Percentiles rank a stretch among this genome's conserved stretches.
phyloP scores from a whole-genome alignment of 345 rosid species.

The Sapria himalayana region DNA sequence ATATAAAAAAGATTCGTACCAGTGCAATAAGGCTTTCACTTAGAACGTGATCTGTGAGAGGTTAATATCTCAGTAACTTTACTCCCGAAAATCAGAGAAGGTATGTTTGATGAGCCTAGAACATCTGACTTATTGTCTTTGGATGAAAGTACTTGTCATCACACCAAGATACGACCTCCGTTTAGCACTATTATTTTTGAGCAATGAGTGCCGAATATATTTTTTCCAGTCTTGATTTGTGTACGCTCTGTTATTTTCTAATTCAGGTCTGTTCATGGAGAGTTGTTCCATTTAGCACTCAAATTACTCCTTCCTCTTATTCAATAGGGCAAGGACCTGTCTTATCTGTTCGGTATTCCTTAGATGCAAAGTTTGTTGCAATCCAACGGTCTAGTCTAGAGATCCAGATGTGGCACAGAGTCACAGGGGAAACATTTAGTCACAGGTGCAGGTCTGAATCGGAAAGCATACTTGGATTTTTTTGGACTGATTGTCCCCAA shows the following conservation, averaged over 20 bases:
- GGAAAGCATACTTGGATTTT: slow-evolving; percentile 73
- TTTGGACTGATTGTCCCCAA: slow-evolving; percentile 85
- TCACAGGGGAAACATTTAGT: slow-evolving; percentile 38
- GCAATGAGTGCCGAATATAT: too few relatives aligned
- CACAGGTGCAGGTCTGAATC: slow-evolving; percentile 56
- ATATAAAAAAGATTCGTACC: too few relatives aligned
- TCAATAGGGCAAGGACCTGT: slow-evolving; percentile 66
- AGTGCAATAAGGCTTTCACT: too few relatives aligned
- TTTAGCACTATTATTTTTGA: too few relatives aligned
- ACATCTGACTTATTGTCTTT: too few relatives aligned
- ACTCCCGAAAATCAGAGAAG: too few relatives aligned
- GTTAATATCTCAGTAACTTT: too few relatives aligned
- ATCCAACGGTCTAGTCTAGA: slow-evolving; percentile 58
- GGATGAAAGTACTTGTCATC: too few relatives aligned
- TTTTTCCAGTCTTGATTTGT: too few relatives aligned
- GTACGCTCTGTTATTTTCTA: slow-evolving; percentile 3
- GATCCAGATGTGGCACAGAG: slow-evolving; percentile 56
- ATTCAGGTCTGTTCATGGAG: slow-evolving; percentile 72
- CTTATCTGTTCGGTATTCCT: slow-evolving; percentile 51
- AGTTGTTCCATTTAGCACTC: slow-evolving; percentile 45
- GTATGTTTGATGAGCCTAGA: too few relatives aligned
- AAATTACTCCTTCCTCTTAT: slow-evolving; percentile 40
- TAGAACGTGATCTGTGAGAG: too few relatives aligned
- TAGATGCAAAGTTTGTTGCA: slow-evolving; percentile 62
- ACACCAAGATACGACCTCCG: too few relatives aligned